Conservation (phyloP, 2,329 filamentous ascomycete genomes). For the Cryphonectria radicalis region DNA sequence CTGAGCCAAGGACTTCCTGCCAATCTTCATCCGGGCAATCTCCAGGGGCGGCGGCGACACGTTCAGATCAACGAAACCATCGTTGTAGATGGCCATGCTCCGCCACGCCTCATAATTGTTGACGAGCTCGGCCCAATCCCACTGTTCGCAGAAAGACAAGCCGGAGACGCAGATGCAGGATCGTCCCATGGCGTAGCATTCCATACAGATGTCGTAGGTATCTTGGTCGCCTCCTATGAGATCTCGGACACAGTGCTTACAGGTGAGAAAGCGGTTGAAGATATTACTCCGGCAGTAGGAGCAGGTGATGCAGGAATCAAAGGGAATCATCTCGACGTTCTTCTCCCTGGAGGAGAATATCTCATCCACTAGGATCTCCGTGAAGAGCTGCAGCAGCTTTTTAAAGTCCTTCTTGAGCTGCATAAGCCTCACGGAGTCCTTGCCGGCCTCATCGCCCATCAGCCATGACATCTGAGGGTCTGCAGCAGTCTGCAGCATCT, state of each 20-base stretch:
- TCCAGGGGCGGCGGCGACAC: slow-evolving; percentile 72
- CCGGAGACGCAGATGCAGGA: slow-evolving; percentile 88
- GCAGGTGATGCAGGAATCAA: slow-evolving; percentile 91
- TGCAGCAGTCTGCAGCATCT: slow-evolving; percentile 60
- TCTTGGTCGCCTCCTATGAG: slow-evolving; percentile 73
- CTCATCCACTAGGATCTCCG: slow-evolving; percentile 80
- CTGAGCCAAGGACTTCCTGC: slow-evolving; percentile 82
- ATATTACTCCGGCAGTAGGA: slow-evolving; percentile 96
- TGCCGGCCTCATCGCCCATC: slow-evolving; percentile 49
- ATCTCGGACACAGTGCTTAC: slow-evolving; percentile 76
- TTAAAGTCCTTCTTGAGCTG: slow-evolving; percentile 85
- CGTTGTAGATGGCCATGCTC: slow-evolving; percentile 73
- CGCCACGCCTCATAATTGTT: slow-evolving; percentile 84
- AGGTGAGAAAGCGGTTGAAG: slow-evolving; percentile 95
- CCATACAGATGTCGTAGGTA: slow-evolving; percentile 96
- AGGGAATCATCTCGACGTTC: slow-evolving; percentile 75
- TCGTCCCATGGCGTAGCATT: slow-evolving; percentile 96
- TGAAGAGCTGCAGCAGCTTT: slow-evolving; percentile 76
- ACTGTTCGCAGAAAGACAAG: slow-evolving; percentile 91
- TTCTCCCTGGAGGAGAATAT: slow-evolving; percentile 77
- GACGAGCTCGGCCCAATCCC: slow-evolving; percentile 78
- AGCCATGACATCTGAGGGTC: slow-evolving; percentile 52
- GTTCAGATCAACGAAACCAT: slow-evolving; percentile 67
- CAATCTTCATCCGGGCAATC: slow-evolving; percentile 67
- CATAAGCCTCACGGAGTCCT: slow-evolving; percentile 52